A percentile compares a stretch with the other conserved stretches of the same genome.
These are phyloP conservation scores for Kodamaea fukazawae DNA, from an alignment of 805 yeast genomes.

Conservation along the genomic window DNA sequence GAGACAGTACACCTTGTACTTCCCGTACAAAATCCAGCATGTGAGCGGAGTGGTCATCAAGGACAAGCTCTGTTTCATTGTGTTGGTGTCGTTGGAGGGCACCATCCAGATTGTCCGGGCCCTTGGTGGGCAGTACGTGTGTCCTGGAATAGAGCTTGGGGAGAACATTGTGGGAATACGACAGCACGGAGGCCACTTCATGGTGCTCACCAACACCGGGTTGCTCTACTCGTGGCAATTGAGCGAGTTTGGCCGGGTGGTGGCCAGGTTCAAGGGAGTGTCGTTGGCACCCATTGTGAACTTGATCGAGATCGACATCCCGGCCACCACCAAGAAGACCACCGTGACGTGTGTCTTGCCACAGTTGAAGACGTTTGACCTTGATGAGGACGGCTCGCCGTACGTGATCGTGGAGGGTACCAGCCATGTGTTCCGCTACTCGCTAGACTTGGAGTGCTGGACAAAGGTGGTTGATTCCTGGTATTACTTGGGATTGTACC, in stretches of 20 bases:
- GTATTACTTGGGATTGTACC: conserved; percentile 23
- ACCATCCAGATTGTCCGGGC: conserved; percentile 45
- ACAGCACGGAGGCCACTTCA: conserved; percentile 30
- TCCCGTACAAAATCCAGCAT: conserved; percentile 49
- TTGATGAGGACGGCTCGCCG: conserved; percentile 42
- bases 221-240: conserved; percentile 52
- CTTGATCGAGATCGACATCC: conserved; percentile 16
- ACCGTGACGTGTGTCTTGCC: conserved; percentile 7
- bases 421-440: conserved; percentile 41
- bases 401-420: conserved; percentile 34
- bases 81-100: conserved; percentile 59
- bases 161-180: conserved; percentile 39
- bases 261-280: conserved; percentile 38
- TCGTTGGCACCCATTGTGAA: conserved; percentile 56
- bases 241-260: conserved; percentile 17
- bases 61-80: conserved; percentile 42
- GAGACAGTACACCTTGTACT: conserved; percentile 36
- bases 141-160: conserved; percentile 55
- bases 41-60: conserved; percentile 38
- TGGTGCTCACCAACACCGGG: conserved; percentile 51
- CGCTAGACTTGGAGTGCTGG: conserved; percentile 47
- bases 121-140: conserved; percentile 42
- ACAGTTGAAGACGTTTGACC: conserved; percentile 22
- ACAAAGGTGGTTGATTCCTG: conserved; percentile 45
- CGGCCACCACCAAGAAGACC: conserved; percentile 2